These are phyloP conservation scores for Candida chilensis DNA, from an alignment of 805 yeast genomes.

Conservation along the genomic window DNA sequence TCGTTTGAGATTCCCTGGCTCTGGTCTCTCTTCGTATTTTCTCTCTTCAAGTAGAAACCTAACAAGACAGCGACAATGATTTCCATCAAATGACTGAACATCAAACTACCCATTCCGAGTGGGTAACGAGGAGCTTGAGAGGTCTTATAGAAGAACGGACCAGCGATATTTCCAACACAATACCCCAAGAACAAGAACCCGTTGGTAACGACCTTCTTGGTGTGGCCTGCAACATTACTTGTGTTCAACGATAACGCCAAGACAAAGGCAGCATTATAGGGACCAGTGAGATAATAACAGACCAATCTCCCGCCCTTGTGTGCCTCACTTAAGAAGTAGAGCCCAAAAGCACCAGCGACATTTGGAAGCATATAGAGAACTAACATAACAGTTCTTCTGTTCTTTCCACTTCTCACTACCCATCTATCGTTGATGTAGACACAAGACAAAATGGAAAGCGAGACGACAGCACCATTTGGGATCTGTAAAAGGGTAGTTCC, in stretches of 20 bases:
- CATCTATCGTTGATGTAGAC: slow-evolving; percentile 3
- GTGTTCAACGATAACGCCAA: slow-evolving; percentile 14
- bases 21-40: slow-evolving; percentile 3
- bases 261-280: slow-evolving; percentile 7
- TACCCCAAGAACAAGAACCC: slow-evolving; percentile 23
- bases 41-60: slow-evolving; percentile 2
- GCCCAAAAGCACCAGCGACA: slow-evolving; percentile 6
- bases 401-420: slow-evolving; percentile 4
- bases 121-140: slow-evolving; percentile 17
- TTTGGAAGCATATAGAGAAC: slow-evolving; percentile 1
- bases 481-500: slow-evolving; percentile 5
- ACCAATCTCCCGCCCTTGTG: slow-evolving; percentile 4
- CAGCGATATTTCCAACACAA: slow-evolving; percentile 22
- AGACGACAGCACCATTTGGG: slow-evolving; percentile 6
- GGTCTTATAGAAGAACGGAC: slow-evolving; percentile 25
- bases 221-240: slow-evolving; percentile 28
- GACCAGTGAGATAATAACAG: slow-evolving; percentile 4
- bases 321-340: slow-evolving; percentile 5
- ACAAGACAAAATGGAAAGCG: slow-evolving; percentile 5
- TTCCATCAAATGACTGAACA: slow-evolving; percentile 12
- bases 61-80: slow-evolving; percentile 3
- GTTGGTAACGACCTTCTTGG: slow-evolving; percentile 23
- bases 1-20: slow-evolving; percentile 1
- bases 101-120: slow-evolving; percentile 7
- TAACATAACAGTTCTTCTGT: slow-evolving; percentile 2